Percentiles rank a stretch among this genome's conserved stretches.
phyloP scores from a whole-genome alignment of 768 basidiomycete genomes.

The Mrakia blollopis region DNA sequence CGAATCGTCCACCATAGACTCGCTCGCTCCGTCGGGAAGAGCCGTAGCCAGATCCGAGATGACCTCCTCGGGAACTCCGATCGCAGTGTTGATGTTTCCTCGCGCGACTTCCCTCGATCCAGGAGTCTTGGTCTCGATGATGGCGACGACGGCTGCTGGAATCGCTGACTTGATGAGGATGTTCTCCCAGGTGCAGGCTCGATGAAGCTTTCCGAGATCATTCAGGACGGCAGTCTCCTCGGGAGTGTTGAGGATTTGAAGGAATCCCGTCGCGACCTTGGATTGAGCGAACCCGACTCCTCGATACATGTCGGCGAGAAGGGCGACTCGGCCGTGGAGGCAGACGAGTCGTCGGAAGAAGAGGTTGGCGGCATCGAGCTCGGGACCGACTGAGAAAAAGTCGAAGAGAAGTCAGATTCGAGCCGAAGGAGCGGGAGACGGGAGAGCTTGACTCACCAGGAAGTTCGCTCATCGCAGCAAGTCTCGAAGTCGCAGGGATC shows the following conservation, averaged over 20 bases:
- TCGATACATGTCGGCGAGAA: conserved; percentile 81
- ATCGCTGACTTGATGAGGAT: conserved; percentile 62
- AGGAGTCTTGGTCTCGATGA: conserved; percentile 6
- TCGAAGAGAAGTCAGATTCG: not conserved
- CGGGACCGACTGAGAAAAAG: conserved; percentile 38
- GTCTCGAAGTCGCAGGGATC: conserved; percentile 55
- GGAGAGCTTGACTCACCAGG: conserved; percentile 45
- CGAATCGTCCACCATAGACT: not conserved
- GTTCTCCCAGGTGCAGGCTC: conserved; percentile 80
- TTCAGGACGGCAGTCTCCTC: conserved; percentile 60
- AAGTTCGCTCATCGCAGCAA: conserved; percentile 61
- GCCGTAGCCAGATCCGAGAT: conserved; percentile 23
- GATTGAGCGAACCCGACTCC: conserved; percentile 77
- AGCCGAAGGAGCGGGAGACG: not conserved
- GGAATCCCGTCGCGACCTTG: conserved; percentile 64
- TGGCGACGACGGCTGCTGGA: conserved; percentile 29
- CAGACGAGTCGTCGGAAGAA: conserved; percentile 68
- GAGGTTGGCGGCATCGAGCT: conserved; percentile 52
- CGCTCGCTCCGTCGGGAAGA: not conserved
- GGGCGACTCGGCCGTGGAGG: conserved; percentile 69
- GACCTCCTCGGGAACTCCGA: conserved; percentile 30
- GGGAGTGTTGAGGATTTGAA: conserved; percentile 66
- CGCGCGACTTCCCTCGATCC: conserved; percentile 22
- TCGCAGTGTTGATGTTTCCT: conserved; percentile 26
- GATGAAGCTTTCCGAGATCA: conserved; percentile 73